Percentiles rank a stretch among this genome's conserved stretches.
These are phyloP conservation scores for Leccinum longicurvipes DNA, from an alignment of 768 basidiomycete genomes.

Conservation along the genomic window DNA sequence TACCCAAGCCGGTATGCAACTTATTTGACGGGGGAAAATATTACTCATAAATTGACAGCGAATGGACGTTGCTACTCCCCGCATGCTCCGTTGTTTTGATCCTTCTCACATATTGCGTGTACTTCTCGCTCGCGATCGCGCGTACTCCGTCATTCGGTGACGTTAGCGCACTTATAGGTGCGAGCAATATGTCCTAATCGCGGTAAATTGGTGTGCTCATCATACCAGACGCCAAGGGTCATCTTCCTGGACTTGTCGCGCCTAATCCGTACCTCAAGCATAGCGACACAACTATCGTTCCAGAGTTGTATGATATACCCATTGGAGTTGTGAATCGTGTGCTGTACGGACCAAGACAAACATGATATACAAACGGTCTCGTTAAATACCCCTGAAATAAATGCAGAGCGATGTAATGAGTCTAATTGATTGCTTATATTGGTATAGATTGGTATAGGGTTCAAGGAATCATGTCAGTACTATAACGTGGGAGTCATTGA, in stretches of 20 bases:
- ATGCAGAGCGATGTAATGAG: slow-evolving; percentile 4
- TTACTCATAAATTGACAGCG: slow-evolving; percentile 41
- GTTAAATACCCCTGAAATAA: slow-evolving; percentile 20
- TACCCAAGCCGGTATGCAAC: slow-evolving; percentile 75
- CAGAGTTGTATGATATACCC: slow-evolving; percentile 79
- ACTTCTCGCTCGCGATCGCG: slow-evolving; percentile 71
- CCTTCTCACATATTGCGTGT: slow-evolving; percentile 73
- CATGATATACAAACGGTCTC: slow-evolving; percentile 10
- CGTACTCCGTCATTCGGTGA: slow-evolving; percentile 70
- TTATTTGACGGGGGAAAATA: not conserved
- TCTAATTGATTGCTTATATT: slow-evolving; percentile 10
- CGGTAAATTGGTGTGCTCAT: slow-evolving; percentile 9
- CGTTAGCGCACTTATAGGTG: slow-evolving; percentile 66
- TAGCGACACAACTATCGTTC: slow-evolving; percentile 45
- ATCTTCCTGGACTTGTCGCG: slow-evolving; percentile 39
- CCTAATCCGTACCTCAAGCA: slow-evolving; percentile 48
- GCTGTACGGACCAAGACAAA: slow-evolving; percentile 42
- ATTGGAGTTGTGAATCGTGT: slow-evolving; percentile 78
- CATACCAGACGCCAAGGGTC: slow-evolving; percentile 53
- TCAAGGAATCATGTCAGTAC: slow-evolving; percentile 11
- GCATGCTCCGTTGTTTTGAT: slow-evolving; percentile 70
- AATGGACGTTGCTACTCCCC: slow-evolving; percentile 83
- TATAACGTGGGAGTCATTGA: slow-evolving; percentile 1
- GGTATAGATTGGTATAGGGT: slow-evolving; percentile 4
- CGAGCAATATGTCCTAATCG: slow-evolving; percentile 14